Conservation (phyloP, 1,139 yeast genomes). For the Yamadazyma siamensis region DNA sequence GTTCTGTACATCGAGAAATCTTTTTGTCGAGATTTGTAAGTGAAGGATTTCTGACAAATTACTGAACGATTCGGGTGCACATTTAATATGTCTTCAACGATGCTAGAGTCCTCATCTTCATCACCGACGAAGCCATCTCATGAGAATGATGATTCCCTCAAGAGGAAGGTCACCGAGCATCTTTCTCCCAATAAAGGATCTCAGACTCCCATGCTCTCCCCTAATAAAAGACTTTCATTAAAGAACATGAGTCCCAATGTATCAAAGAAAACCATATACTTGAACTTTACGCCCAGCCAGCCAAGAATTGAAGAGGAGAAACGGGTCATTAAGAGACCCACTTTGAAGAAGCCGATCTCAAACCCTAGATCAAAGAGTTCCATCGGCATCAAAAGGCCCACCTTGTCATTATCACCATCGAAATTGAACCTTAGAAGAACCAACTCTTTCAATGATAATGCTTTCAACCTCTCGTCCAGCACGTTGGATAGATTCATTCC, state of each 20-base stretch:
- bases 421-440: slow-evolving; percentile 29
- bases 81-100: slow-evolving; percentile 1
- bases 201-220: no score
- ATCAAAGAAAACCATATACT: slow-evolving; percentile 26
- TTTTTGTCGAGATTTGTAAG: no score
- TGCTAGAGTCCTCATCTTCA: slow-evolving; percentile 3
- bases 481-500: slow-evolving; percentile 42
- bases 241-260: slow-evolving; percentile 45
- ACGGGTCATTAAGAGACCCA: slow-evolving; percentile 13
- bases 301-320: background rate
- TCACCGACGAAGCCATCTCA: slow-evolving; percentile 3
- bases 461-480: slow-evolving; percentile 8
- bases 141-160: no score
- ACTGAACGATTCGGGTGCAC: no score
- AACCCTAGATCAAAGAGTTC: slow-evolving; percentile 13
- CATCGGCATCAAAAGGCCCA: slow-evolving; percentile 8
- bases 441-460: slow-evolving; percentile 25
- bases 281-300: slow-evolving; percentile 14
- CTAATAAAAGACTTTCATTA: slow-evolving; percentile 30
- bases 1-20: no score
- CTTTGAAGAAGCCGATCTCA: slow-evolving; percentile 16
- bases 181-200: no score
- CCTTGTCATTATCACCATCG: slow-evolving; percentile 14
- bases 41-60: no score
- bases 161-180: no score